Evolutionary conservation across 2,329 filamentous ascomycete species (phyloP).

Genomic region (Trichophaea hybrida): DNA sequence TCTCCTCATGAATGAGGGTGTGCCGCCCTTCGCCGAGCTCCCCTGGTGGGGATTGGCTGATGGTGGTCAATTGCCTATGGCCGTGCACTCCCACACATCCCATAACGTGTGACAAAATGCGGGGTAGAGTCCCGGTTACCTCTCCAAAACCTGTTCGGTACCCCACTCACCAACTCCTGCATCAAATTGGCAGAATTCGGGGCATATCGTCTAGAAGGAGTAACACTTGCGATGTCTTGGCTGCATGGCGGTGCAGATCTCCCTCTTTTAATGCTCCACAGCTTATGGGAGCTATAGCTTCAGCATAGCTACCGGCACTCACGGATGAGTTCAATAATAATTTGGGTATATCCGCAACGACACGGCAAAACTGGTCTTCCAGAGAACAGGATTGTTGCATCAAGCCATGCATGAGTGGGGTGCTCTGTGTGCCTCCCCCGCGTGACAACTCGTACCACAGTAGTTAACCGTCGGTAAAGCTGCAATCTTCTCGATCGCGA

Average conservation of each 20-base stretch:
- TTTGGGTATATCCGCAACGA: neutral
- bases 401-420: neutral
- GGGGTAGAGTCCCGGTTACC: constrained; percentile 9
- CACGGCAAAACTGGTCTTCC: neutral
- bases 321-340: neutral
- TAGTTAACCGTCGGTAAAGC: neutral
- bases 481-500: neutral
- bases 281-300: neutral
- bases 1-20: neutral
- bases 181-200: neutral
- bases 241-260: neutral
- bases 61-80: neutral
- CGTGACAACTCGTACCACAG: neutral
- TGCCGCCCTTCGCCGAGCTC: neutral
- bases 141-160: neutral
- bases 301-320: neutral
- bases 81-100: neutral
- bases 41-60: neutral
- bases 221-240: neutral
- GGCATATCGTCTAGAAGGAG: neutral
- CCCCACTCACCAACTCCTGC: neutral
- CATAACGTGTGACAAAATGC: constrained; percentile 23
- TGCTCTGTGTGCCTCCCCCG: neutral
- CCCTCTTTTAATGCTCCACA: neutral
- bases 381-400: neutral